Evolutionary conservation across 1,139 yeast genomes (phyloP).

Genomic region (Lodderomyces margitis): DNA sequence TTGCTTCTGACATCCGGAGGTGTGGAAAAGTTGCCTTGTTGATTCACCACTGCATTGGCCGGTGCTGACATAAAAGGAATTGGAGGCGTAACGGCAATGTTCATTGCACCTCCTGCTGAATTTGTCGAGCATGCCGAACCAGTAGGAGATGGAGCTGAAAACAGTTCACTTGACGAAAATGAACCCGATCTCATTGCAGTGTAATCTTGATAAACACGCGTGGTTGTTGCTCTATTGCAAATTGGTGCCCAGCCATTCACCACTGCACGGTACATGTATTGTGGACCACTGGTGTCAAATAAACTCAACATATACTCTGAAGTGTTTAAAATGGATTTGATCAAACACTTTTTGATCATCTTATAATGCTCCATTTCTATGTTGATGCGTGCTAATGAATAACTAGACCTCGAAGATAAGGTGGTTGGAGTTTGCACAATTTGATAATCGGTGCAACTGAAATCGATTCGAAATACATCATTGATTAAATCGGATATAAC

Average conservation of each 20-base stretch:
- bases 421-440: not conserved
- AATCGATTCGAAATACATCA: conserved; percentile 26
- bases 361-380: conserved; percentile 25
- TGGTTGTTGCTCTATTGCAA: not conserved
- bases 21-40: not conserved
- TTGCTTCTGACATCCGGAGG: not conserved
- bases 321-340: conserved; percentile 31
- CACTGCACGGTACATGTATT: conserved; percentile 20
- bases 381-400: conserved; percentile 8
- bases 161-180: conserved; percentile 4
- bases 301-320: conserved; percentile 33
- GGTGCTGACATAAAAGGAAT: not conserved
- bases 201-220: not conserved
- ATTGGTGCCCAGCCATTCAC: conserved; percentile 2
- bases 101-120: not conserved
- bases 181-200: conserved; percentile 9
- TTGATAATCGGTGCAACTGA: conserved; percentile 10
- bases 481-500: conserved; percentile 39
- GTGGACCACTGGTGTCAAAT: conserved; percentile 39
- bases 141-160: not conserved
- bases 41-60: not conserved
- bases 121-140: not conserved
- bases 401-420: conserved; percentile 3
- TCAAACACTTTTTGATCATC: conserved; percentile 31
- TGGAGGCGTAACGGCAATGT: not conserved